Base-by-base conservation (phyloP, 2,329 filamentous ascomycete genomes). In the Diaporthe ilicicola region DNA sequence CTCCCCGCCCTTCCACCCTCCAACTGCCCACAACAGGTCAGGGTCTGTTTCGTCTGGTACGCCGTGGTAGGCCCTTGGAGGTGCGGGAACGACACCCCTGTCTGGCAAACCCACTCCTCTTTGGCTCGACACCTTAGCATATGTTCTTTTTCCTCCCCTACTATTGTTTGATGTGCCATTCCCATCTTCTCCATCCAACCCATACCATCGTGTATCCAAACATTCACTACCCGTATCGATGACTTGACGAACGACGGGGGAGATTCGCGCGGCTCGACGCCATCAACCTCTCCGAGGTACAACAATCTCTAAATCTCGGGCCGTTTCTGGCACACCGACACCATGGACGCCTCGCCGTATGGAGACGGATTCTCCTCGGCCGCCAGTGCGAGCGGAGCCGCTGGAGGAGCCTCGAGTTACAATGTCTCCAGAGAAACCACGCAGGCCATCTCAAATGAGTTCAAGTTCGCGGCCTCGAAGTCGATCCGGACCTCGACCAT, bases 401-500 rank as follows among this genome's bases (percentile, higher is more conserved):
- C 70, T 24, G 48, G 50, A 1, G 67, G 15, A 76, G 71, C 73
- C 76, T 74, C 56, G 17, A 62, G 8, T 34, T 69, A 61, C 50
- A 88, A 86, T 76, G 80, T 81, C 39, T 84, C 85, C 7, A 82
- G 83, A 27, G 53, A 59, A 29, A 51, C 64, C 48, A 79, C 82
- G 48, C 76, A 77, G 44, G 77, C 77, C 73, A 78, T 87, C 73
- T 83, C 87, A 74, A 86, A 87, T 75, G 78, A 87, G 73, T 82
- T 89, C 74, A 83, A 81, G 70, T 87, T 89, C 73, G 83, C 84
- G 37, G 83, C 85, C 19, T 85, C 85, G 73, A 89, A 86, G 76
- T 90, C 88, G 42, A 83, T 90, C 75, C 84, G 90, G 74, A 89
- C 87, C 22, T 90, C 89, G 29, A 88, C 88, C 53, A 86, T 91